Evolutionary conservation across 106 monocot species (phyloP).

Genomic region (Xerophyta viscosa): DNA sequence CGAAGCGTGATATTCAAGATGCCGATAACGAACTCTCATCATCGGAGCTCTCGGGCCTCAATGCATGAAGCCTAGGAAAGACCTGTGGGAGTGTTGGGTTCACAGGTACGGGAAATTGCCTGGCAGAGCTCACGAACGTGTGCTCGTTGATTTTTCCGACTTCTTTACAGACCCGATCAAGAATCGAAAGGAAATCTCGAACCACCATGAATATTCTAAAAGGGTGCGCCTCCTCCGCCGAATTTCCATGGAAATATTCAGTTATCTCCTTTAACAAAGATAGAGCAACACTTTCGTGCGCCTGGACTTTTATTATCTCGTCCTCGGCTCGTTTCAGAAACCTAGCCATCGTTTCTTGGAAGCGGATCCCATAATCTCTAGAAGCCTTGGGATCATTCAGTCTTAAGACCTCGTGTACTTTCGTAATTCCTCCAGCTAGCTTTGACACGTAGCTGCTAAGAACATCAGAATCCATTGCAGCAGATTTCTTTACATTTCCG

Average conservation of each 20-base stretch:
- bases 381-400: constrained; percentile 12
- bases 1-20: no score
- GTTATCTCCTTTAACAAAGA: constrained; percentile 85
- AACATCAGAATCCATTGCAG: constrained; percentile 81
- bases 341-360: constrained; percentile 36
- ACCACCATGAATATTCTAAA: constrained; percentile 92
- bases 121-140: constrained; percentile 23
- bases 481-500: constrained; percentile 80
- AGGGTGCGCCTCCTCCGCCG: constrained; percentile 78
- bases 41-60: constrained; percentile 47
- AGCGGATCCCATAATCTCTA: constrained; percentile 7
- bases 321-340: constrained; percentile 75
- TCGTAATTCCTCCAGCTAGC: constrained; percentile 52
- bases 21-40: constrained; percentile 48
- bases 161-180: constrained; percentile 83
- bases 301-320: constrained; percentile 61
- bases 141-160: constrained; percentile 57
- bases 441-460: constrained; percentile 72
- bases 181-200: constrained; percentile 64
- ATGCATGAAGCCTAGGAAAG: constrained; percentile 34
- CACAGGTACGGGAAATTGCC: constrained; percentile 54
- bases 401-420: constrained; percentile 40
- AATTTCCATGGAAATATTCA: constrained; percentile 88
- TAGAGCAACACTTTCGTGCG: constrained; percentile 65
- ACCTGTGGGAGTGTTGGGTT: constrained; percentile 37